Evolutionary conservation across 176 grass and related monocot species (phyloP).

Genomic region (Oryza officinalis): DNA sequence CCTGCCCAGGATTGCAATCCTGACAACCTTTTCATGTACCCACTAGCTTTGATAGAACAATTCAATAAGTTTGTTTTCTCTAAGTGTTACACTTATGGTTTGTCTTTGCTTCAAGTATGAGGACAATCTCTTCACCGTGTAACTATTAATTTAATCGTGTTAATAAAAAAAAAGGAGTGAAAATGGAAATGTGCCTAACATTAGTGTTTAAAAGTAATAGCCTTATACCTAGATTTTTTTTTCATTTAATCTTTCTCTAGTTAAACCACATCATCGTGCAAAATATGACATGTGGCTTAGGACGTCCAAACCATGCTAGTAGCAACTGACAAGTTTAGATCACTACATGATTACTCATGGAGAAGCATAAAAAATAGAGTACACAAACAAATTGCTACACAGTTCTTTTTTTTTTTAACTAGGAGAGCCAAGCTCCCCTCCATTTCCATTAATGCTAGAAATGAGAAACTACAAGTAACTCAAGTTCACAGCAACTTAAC

Average conservation of each 20-base stretch:
- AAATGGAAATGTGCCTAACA: background rate
- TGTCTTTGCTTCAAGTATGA: background rate
- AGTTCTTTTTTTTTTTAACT: too few relatives aligned
- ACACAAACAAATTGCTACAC: background rate
- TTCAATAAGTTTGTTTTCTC: background rate
- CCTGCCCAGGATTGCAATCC: background rate
- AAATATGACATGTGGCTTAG: constrained; percentile 8
- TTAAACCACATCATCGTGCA: background rate
- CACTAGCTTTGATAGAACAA: background rate
- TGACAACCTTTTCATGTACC: background rate
- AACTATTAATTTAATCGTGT: background rate
- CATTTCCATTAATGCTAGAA: too few relatives aligned
- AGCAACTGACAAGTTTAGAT: background rate
- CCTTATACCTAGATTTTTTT: background rate
- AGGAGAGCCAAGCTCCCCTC: too few relatives aligned
- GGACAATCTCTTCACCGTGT: background rate
- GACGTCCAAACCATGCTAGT: background rate
- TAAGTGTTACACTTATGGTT: background rate
- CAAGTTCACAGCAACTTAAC: too few relatives aligned
- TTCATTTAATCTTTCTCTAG: constrained; percentile 1
- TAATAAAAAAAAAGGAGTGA: background rate
- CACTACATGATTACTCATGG: background rate
- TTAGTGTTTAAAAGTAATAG: background rate
- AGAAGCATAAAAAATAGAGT: background rate
- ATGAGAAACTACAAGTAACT: too few relatives aligned